Percentiles rank a stretch among this genome's conserved stretches.
Evolutionary conservation across 2,329 filamentous ascomycete species (phyloP).

Genomic region (Penicillium sp.): DNA sequence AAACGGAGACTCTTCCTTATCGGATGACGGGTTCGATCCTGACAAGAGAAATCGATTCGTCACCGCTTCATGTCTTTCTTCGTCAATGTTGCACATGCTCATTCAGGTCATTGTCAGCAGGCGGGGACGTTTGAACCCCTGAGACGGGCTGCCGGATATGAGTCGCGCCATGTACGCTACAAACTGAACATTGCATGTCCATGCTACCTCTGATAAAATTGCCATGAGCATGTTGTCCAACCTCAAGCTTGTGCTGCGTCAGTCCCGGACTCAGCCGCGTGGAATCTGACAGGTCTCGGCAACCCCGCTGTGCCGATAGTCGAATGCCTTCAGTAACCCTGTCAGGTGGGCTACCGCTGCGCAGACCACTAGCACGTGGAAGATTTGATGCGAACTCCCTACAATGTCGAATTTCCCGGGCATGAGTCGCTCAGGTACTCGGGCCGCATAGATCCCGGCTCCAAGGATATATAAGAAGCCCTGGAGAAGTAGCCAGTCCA

Average conservation of each 20-base stretch:
- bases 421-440: conserved; percentile 75
- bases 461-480: conserved; percentile 81
- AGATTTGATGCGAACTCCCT: conserved; percentile 93
- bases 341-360: conserved; percentile 78
- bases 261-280: conserved; percentile 19
- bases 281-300: conserved; percentile 49
- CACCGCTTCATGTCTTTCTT: conserved; percentile 18
- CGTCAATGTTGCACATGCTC: conserved; percentile 25
- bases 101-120: conserved; percentile 25
- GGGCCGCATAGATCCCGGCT: conserved; percentile 76
- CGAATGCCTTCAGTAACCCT: conserved; percentile 78
- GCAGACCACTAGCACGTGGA: conserved; percentile 81
- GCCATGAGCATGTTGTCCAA: conserved; percentile 27
- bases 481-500: conserved; percentile 75
- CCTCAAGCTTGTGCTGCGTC: conserved; percentile 13
- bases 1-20: conserved; percentile 14
- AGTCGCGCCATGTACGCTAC: conserved; percentile 7
- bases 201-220: conserved; percentile 17
- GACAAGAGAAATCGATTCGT: background rate
- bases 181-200: conserved; percentile 17
- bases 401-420: conserved; percentile 84
- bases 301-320: conserved; percentile 68
- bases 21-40: conserved; percentile 23
- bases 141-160: background rate
- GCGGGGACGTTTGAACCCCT: conserved; percentile 10